Evolutionary conservation across 306 rosid species (phyloP), one percentile per base, ranked within the genome.

Genomic region (Vigna unguiculata): DNA sequence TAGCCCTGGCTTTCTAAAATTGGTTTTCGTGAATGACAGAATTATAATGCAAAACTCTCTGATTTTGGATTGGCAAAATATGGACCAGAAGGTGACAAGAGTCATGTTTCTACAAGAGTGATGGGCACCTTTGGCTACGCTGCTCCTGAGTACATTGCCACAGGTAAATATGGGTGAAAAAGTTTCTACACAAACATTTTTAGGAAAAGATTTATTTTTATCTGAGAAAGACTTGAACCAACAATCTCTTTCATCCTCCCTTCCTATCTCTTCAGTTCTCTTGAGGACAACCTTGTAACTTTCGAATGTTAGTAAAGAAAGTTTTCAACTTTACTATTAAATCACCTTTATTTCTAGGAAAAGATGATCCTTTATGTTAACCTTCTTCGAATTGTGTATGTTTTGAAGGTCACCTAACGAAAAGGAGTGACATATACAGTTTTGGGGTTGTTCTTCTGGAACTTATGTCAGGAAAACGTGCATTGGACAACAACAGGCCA

Each of bases 41-140:
- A 80, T 53, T 90, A 90, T 78, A 78, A 87, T 72, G 97, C 95
- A 45, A 92, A 92, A 62, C 97, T 95, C 59, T 95, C 97, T 12
- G 97, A 95, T 85, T 95, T 95, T 71, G 98, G 97, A 52, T 86
- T 95, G 88, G 98, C 96, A 52, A 95, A 90, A 87, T 88, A 92
- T 80, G 98, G 96, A 66, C 98, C 98, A 43, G 85, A 68, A 20
- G 97, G 86, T 45, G 96, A 86, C 65, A 88, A 49, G 82, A 95
- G 98, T 78, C 87, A 95, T 75, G 98, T 95, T 82, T 92, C 98
- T 55, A 94, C 98, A n/a, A 76, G 97, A 87, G 82, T 95, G 58
- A 89, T 90, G 96, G 98, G 98, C 36, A 95, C 97, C 70, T 82
- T 69, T 59, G 98, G 98, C 57, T 95, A 95, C 28, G 96, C 97